Percentiles rank a stretch among this genome's conserved stretches.
phyloP scores from a whole-genome alignment of 176 grass and related monocot genomes.

The Canna indica region DNA sequence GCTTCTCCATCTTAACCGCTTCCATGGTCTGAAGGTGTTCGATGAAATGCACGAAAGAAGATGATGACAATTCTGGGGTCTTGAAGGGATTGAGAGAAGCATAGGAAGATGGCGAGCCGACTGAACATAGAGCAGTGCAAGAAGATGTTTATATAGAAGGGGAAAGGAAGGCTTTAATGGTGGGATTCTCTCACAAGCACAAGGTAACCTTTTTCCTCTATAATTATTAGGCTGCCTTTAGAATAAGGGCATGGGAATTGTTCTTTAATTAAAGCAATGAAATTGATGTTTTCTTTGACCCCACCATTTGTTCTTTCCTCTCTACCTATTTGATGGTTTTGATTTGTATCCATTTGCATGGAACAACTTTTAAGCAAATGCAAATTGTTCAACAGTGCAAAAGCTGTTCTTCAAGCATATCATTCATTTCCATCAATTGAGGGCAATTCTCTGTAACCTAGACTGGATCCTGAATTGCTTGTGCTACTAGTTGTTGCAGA shows the following conservation, averaged over 20 bases:
- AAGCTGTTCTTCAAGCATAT: too few species aligned
- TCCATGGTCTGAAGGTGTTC: neutral
- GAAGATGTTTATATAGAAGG: neutral
- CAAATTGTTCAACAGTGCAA: neutral
- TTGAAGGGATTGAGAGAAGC: neutral
- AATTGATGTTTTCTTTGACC: slow-evolving; percentile 4
- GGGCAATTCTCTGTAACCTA: neutral
- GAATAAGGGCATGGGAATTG: neutral
- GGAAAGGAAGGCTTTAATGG: neutral
- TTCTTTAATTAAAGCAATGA: slow-evolving; percentile 7
- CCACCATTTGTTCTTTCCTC: neutral
- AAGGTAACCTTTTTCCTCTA: neutral
- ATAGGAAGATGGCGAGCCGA: neutral
- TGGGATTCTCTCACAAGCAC: slow-evolving; percentile 4
- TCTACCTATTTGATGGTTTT: neutral
- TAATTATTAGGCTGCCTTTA: neutral
- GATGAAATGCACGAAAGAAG: neutral
- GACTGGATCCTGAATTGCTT: neutral
- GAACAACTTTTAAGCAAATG: neutral
- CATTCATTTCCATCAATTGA: neutral
- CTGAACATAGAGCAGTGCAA: neutral
- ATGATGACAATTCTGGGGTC: neutral
- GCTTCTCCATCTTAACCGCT: neutral
- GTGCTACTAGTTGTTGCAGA: neutral
- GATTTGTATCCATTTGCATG: neutral